Evolutionary conservation across 2,329 filamentous ascomycete genomes (phyloP).

Genomic region (Coniochaeta prunicola): DNA sequence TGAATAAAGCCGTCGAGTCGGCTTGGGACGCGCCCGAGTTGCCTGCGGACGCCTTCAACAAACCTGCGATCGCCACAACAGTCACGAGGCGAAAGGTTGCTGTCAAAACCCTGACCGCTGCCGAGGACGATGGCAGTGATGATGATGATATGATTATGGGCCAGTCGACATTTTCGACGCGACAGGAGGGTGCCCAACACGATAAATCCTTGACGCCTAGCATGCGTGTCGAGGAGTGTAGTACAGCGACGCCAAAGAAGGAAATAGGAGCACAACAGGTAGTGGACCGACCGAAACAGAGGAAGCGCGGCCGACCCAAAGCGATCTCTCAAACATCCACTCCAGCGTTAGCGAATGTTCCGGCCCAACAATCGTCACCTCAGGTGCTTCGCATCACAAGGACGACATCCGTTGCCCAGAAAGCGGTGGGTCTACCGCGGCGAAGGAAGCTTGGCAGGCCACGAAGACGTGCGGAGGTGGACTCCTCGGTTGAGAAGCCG

Average conservation of each 20-base stretch:
- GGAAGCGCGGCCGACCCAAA: no score
- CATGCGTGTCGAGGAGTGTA: no score
- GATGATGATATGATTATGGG: slow-evolving; percentile 25
- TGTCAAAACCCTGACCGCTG: slow-evolving; percentile 8
- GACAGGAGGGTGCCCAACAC: not conserved
- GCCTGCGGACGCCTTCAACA: slow-evolving; percentile 12
- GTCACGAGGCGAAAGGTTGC: slow-evolving; percentile 3
- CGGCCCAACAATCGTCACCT: not conserved
- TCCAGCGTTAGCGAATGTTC: not conserved
- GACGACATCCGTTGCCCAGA: not conserved
- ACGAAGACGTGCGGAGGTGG: not conserved
- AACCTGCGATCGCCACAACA: slow-evolving; percentile 1
- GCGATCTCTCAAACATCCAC: not conserved
- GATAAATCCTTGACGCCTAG: no score
- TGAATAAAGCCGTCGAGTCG: slow-evolving; percentile 22
- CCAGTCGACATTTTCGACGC: not conserved
- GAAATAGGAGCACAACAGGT: no score
- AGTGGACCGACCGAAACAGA: no score
- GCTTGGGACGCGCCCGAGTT: slow-evolving; percentile 30
- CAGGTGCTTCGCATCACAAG: not conserved
- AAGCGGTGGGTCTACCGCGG: not conserved
- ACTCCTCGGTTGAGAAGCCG: not conserved
- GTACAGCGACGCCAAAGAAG: no score
- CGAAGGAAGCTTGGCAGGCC: not conserved
- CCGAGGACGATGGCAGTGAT: slow-evolving; percentile 13